Conservation (phyloP, 164 flowering plant species). For the Chimonanthus praecox region DNA sequence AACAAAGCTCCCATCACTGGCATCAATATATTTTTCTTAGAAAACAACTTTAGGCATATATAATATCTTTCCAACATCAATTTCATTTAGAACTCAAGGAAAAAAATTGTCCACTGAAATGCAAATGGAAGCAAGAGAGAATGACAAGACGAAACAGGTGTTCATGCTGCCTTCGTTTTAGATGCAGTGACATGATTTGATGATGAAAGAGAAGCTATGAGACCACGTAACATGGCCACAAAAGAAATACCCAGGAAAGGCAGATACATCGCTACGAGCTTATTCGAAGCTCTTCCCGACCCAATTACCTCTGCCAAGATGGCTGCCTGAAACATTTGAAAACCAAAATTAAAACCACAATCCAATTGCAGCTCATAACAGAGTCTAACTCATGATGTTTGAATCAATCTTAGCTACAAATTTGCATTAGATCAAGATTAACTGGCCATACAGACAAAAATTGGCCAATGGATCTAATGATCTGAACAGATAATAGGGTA, state of each 20-base stretch:
- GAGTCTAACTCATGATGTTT: not conserved
- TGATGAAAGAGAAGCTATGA: conserved; percentile 25
- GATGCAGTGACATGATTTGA: conserved; percentile 20
- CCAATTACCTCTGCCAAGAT: conserved; percentile 44
- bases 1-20: too few species aligned
- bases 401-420: too few species aligned
- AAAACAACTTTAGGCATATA: too few species aligned
- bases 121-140: not conserved
- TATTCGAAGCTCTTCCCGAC: conserved; percentile 53
- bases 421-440: too few species aligned
- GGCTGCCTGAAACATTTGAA: conserved; percentile 32
- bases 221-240: conserved; percentile 54
- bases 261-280: conserved; percentile 41
- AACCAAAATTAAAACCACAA: not conserved
- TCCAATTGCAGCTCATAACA: not conserved
- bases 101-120: not conserved
- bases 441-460: too few species aligned
- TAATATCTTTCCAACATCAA: too few species aligned
- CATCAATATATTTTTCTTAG: too few species aligned
- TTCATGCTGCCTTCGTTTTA: conserved; percentile 43
- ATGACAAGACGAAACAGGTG: not conserved
- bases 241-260: conserved; percentile 55
- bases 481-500: too few species aligned
- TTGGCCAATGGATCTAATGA: too few species aligned
- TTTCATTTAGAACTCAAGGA: not conserved